These are phyloP conservation scores for Jasminum sambac DNA, from an alignment of 257 asterid species.

Conservation along the genomic window DNA sequence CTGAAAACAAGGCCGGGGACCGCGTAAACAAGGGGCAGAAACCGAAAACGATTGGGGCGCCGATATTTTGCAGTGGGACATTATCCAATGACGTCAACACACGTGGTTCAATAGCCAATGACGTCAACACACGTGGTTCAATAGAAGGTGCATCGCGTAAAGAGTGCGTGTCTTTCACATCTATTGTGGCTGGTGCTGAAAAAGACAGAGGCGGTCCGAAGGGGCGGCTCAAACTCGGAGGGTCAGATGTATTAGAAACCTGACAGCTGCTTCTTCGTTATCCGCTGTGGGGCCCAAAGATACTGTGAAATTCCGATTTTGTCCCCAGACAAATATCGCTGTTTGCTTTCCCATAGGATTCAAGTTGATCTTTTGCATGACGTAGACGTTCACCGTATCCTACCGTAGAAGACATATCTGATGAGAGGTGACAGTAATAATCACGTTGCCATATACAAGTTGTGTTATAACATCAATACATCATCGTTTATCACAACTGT, in stretches of 20 bases:
- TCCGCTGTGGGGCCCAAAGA: not conserved
- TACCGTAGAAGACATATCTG: not conserved
- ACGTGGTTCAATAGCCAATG: too few species aligned
- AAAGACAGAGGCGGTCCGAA: conserved; percentile 35
- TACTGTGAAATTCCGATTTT: not conserved
- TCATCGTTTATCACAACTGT: too few species aligned
- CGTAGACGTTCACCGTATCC: not conserved
- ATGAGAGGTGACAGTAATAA: not conserved
- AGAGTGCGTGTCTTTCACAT: conserved; percentile 31
- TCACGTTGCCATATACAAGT: too few species aligned
- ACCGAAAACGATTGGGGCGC: too few species aligned
- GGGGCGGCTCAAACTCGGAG: conserved; percentile 41
- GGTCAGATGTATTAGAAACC: too few species aligned
- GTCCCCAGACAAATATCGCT: not conserved
- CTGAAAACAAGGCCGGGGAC: too few species aligned
- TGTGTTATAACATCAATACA: too few species aligned
- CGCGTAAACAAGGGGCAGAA: too few species aligned
- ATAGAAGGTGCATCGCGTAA: too few species aligned
- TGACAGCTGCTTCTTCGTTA: not conserved
- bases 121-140: too few species aligned
- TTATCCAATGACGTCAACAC: too few species aligned
- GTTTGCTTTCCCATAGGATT: not conserved
- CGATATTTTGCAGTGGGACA: too few species aligned
- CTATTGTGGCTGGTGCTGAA: conserved; percentile 20
- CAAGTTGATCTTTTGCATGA: not conserved